Evolutionary conservation across 257 asterid genomes (phyloP), one percentile per base, ranked within the genome.

Genomic region (Hygrophila difformis): DNA sequence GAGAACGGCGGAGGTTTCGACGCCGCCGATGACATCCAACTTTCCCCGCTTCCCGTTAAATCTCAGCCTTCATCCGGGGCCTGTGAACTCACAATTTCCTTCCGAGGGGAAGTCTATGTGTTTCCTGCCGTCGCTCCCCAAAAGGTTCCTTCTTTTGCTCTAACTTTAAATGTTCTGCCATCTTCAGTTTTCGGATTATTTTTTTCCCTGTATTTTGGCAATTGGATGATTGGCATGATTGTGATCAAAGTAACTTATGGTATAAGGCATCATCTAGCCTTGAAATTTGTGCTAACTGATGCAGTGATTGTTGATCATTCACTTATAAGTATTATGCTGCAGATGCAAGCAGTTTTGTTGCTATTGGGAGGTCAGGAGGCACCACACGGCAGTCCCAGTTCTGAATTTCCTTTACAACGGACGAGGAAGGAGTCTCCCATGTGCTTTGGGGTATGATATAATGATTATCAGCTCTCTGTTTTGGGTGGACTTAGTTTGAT

Each of bases 281-380:
- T n/a, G n/a, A n/a, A n/a, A n/a, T n/a, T n/a, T n/a, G n/a, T n/a
- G n/a, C 29, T 24, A 24, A 24, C 7, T 24, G 29, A 24, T 24
- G 29, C 7, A 2, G 5, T 7, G 7, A 7, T 7, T 24, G 29
- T 2, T 24, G 29, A 24, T 24, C 29, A 24, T 2, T 24, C 7
- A 24, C n/a, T 2, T 24, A 24, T 24, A 24, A 24, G 29, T 24
- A 7, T 24, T 24, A 33, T 9, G 8, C 2, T 33, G 2, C 73
- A 78, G 88, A 84, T 78, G 41, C 97, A 81, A 77, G 93, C 94
- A 31, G 97, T 84, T 56, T 57, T 88, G 55, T 54, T 84, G 45
- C 78, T 84, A 35, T 77, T 88, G 81, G 97, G 97, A 18, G 97
- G 94, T 61, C 73, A 62, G 53, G 97, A 88, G 65, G 85, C 77